These are phyloP conservation scores for Trametes cubensis DNA, from an alignment of 768 basidiomycete species.

Conservation along the genomic window DNA sequence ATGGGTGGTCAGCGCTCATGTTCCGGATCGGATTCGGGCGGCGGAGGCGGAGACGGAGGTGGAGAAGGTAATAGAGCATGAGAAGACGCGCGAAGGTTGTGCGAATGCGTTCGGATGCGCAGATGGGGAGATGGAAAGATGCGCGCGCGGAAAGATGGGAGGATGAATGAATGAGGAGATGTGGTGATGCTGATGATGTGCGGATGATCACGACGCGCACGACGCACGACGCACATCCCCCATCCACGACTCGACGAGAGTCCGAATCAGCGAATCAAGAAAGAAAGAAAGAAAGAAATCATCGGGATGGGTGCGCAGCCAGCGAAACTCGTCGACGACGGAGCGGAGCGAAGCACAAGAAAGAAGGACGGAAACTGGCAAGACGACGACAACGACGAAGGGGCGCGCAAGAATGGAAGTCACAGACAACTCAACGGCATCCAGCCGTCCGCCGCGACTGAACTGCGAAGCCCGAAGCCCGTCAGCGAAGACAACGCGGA, in stretches of 20 bases:
- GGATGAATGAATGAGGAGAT: neutral
- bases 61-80: neutral
- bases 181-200: neutral
- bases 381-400: no score
- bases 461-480: no score
- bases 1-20: constrained; percentile 28
- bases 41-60: constrained; percentile 31
- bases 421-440: no score
- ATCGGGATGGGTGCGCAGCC: neutral
- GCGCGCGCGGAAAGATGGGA: neutral
- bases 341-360: no score
- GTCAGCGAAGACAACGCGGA: no score
- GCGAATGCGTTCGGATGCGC: neutral
- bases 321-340: neutral
- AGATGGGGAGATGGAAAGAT: neutral
- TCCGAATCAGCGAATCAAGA: no score
- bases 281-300: neutral
- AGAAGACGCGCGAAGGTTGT: neutral
- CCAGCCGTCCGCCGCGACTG: no score
- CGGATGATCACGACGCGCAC: neutral
- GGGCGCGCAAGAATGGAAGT: no score
- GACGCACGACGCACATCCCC: no score
- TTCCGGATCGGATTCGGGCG: constrained; percentile 25
- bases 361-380: no score
- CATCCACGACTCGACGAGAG: no score